A percentile compares a stretch with the other conserved stretches of the same genome.
These are phyloP conservation scores for Tetrahymena malaccensis DNA, from an alignment of 73 alveolate genomes.

Conservation along the genomic window DNA sequence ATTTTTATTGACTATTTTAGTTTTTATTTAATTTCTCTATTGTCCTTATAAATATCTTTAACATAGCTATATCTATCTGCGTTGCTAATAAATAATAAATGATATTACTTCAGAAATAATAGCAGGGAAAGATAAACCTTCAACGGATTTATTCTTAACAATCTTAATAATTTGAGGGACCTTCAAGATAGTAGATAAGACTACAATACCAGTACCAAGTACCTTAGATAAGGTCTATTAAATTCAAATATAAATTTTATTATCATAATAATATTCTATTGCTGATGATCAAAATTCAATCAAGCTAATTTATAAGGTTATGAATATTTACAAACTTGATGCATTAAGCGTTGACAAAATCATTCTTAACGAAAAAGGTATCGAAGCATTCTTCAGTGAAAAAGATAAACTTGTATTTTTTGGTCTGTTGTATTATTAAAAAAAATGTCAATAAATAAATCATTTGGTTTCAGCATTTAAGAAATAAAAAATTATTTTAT, in stretches of 20 bases:
- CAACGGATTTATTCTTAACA: slow-evolving; percentile 16
- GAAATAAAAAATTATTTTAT: background rate
- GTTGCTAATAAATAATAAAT: background rate
- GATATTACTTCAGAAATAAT: slow-evolving; percentile 23
- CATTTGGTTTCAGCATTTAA: too few species aligned
- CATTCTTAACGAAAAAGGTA: background rate
- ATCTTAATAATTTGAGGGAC: slow-evolving; percentile 58
- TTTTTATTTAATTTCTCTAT: background rate
- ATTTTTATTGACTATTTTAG: background rate
- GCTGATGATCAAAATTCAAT: background rate
- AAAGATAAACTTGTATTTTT: background rate
- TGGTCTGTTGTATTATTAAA: background rate
- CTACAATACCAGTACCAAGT: slow-evolving; percentile 48
- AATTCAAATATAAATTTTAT: background rate
- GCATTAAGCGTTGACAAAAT: background rate
- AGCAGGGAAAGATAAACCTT: slow-evolving; percentile 43
- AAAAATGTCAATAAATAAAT: background rate
- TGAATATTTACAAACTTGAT: background rate
- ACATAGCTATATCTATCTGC: background rate
- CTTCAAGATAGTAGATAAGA: slow-evolving; percentile 40
- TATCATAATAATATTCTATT: background rate
- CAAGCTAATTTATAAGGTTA: background rate
- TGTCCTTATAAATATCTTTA: background rate
- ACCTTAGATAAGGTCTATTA: background rate
- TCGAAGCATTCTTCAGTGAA: background rate